Percentiles rank a stretch among this genome's conserved stretches.
Evolutionary conservation across 305 asterid genomes (phyloP).

Genomic region (Fraxinus latifolia): DNA sequence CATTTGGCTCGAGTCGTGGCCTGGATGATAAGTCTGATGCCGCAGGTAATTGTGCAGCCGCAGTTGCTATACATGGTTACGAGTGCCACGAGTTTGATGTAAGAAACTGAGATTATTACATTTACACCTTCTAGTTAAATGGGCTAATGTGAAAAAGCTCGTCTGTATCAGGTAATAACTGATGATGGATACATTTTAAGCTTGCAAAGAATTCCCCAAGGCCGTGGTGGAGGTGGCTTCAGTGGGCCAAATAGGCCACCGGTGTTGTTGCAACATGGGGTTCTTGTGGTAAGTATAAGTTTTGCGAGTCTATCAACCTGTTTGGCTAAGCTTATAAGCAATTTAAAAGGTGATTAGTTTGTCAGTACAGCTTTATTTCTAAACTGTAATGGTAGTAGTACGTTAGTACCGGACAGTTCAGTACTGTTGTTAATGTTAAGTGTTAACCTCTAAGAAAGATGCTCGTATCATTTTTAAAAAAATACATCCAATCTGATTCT

Average conservation of each 20-base stretch:
- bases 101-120: constrained; percentile 2
- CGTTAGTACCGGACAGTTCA: not conserved
- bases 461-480: not conserved
- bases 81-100: constrained; percentile 46
- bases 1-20: not conserved
- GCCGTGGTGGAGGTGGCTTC: constrained; percentile 26
- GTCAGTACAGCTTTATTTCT: not conserved
- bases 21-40: not conserved
- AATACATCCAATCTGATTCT: not conserved
- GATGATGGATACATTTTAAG: constrained; percentile 54
- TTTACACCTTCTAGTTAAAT: not conserved
- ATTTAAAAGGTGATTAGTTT: not conserved
- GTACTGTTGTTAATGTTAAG: too few species aligned
- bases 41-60: constrained; percentile 37
- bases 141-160: not conserved
- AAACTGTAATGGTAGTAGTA: not conserved
- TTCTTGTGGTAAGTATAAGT: not conserved
- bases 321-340: not conserved
- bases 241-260: constrained; percentile 31
- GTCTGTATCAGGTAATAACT: constrained; percentile 40
- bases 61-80: constrained; percentile 38
- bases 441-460: not conserved
- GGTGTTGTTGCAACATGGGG: constrained; percentile 29
- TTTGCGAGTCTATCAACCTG: not conserved
- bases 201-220: constrained; percentile 45